These are phyloP conservation scores for Candida sp. DNA, from an alignment of 1,139 yeast genomes.

Conservation along the genomic window DNA sequence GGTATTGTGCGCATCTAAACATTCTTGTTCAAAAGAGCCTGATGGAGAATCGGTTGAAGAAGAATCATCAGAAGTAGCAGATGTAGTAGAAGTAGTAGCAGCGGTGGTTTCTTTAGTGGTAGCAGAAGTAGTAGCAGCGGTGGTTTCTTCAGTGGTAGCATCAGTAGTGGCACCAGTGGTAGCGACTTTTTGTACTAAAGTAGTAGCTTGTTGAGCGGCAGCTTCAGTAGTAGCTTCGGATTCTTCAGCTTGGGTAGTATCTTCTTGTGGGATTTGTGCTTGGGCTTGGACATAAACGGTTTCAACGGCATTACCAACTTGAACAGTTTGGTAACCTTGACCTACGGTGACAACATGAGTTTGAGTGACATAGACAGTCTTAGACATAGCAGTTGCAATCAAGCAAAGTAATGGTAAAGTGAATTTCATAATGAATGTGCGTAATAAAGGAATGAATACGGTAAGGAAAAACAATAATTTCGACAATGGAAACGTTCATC, in stretches of 20 bases:
- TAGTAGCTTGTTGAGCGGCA: not conserved
- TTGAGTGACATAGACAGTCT: not conserved
- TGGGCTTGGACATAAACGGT: not conserved
- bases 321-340: not conserved
- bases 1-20: constrained; percentile 53
- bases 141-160: not conserved
- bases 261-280: not conserved
- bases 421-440: not conserved
- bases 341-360: not conserved
- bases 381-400: not conserved
- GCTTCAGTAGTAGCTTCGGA: not conserved
- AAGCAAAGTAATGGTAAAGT: not conserved
- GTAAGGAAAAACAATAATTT: not conserved
- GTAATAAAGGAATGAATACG: not conserved
- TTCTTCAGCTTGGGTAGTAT: not conserved
- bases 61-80: not conserved
- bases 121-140: not conserved
- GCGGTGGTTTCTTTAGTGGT: constrained; percentile 5
- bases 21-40: constrained; percentile 15
- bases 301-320: not conserved
- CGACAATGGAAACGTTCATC: too few relatives aligned
- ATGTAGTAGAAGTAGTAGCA: too few relatives aligned
- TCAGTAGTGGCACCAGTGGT: not conserved
- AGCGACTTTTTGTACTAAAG: constrained; percentile 4
- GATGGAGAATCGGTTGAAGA: constrained; percentile 25